Evolutionary conservation across 2,329 filamentous ascomycete genomes (phyloP).

Genomic region (Beauveria scarabaeidicola): DNA sequence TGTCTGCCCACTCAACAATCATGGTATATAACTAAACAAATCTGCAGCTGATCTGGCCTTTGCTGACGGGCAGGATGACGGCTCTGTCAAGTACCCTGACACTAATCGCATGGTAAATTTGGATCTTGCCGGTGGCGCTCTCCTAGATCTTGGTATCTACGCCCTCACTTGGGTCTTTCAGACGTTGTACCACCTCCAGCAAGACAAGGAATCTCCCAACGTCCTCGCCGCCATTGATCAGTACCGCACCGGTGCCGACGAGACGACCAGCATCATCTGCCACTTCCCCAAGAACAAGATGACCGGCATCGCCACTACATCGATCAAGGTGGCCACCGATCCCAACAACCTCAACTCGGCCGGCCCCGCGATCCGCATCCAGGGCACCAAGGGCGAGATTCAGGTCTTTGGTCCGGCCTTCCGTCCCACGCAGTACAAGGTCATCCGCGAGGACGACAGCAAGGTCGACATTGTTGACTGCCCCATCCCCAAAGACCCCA

Average conservation of each 20-base stretch:
- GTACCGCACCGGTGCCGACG: conserved; percentile 67
- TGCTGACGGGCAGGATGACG: conserved; percentile 48
- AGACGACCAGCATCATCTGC: conserved; percentile 68
- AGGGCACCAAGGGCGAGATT: conserved; percentile 74
- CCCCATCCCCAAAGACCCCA: conserved; percentile 43
- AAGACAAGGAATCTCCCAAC: conserved; percentile 59
- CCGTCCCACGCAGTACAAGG: conserved; percentile 55
- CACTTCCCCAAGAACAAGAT: conserved; percentile 61
- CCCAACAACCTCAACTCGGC: conserved; percentile 51
- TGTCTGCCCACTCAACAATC: neutral
- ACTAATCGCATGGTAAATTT: conserved; percentile 72
- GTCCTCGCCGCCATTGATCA: conserved; percentile 63
- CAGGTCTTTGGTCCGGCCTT: conserved; percentile 67
- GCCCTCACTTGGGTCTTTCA: conserved; percentile 87
- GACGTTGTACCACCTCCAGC: conserved; percentile 73
- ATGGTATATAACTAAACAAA: conserved; percentile 9
- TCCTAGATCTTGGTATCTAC: conserved; percentile 84
- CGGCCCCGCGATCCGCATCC: conserved; percentile 65
- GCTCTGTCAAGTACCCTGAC: conserved; percentile 47
- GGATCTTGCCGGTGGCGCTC: conserved; percentile 71
- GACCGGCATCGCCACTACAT: conserved; percentile 65
- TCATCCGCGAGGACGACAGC: conserved; percentile 47
- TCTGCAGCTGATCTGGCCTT: conserved; percentile 50
- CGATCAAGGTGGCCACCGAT: conserved; percentile 53
- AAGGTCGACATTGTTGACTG: conserved; percentile 43